These are phyloP conservation scores for Sarocladium strictum DNA, from an alignment of 2,329 filamentous ascomycete genomes.

Conservation along the genomic window DNA sequence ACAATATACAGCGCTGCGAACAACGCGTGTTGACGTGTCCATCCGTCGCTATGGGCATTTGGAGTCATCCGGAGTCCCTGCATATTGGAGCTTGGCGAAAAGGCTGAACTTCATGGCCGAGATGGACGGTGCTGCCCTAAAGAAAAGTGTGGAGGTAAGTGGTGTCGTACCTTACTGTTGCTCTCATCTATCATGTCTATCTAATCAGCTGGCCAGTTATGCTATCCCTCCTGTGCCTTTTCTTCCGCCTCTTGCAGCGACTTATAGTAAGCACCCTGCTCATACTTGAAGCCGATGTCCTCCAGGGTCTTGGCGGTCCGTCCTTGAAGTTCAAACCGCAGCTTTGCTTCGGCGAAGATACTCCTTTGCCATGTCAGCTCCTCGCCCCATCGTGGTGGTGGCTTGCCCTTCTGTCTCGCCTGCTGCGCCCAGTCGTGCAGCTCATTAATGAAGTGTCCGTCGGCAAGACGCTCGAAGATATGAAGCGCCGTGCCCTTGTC, in stretches of 20 bases:
- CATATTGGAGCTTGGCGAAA: too few relatives aligned
- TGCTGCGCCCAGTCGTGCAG: constrained; percentile 55
- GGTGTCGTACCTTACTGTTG: not conserved
- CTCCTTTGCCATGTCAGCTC: constrained; percentile 67
- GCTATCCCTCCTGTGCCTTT: not conserved
- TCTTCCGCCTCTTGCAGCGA: not conserved
- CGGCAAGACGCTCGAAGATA: constrained; percentile 31
- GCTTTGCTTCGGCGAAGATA: constrained; percentile 63
- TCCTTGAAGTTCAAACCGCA: constrained; percentile 63
- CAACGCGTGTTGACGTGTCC: too few relatives aligned
- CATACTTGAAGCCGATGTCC: constrained; percentile 66
- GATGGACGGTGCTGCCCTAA: too few relatives aligned
- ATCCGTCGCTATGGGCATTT: too few relatives aligned
- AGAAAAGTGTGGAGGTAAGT: not conserved
- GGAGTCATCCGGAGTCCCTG: too few relatives aligned
- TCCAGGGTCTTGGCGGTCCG: constrained; percentile 57
- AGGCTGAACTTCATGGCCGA: too few relatives aligned
- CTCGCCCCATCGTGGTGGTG: constrained; percentile 65
- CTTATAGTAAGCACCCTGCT: constrained; percentile 15
- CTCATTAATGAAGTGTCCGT: constrained; percentile 65
- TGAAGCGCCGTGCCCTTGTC: constrained; percentile 25
- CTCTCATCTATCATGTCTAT: not conserved
- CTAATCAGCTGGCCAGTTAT: not conserved
- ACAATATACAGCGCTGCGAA: too few relatives aligned
- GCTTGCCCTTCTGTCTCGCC: constrained; percentile 52